Percentiles rank a stretch among this genome's conserved stretches.
Evolutionary conservation across 1,284 basidiomycete species (phyloP).

Genomic region (Fomitopsis pinicola): DNA sequence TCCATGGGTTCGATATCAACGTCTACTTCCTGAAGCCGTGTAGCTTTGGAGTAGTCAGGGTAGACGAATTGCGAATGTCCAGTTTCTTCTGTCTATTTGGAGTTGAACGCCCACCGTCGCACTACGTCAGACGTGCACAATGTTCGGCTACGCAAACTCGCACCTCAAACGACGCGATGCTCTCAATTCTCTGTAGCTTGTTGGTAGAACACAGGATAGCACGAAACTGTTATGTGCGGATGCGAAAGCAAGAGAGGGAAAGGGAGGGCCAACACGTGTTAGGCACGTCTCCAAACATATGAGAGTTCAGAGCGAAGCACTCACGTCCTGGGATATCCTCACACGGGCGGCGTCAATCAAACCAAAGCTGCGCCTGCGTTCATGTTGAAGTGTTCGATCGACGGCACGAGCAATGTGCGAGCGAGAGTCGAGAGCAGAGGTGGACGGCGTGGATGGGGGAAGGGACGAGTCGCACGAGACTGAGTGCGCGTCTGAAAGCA

Average conservation of each 20-base stretch:
- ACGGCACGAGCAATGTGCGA: slow-evolving; percentile 15
- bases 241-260: slow-evolving; percentile 16
- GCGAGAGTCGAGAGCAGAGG: slow-evolving; percentile 20
- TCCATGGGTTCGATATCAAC: slow-evolving; percentile 22
- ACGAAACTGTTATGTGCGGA: slow-evolving; percentile 23
- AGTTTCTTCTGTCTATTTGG: slow-evolving; percentile 16
- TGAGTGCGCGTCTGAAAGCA: slow-evolving; percentile 19
- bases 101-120: slow-evolving; percentile 9
- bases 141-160: slow-evolving; percentile 2
- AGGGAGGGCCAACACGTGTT: slow-evolving; percentile 30
- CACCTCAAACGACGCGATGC: slow-evolving; percentile 22
- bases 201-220: slow-evolving; percentile 29
- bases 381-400: slow-evolving; percentile 15
- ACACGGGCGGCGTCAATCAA: slow-evolving; percentile 32
- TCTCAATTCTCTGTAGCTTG: slow-evolving; percentile 19
- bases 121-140: slow-evolving; percentile 12
- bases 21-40: slow-evolving; percentile 16
- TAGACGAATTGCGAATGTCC: slow-evolving; percentile 16
- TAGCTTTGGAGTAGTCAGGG: slow-evolving; percentile 16
- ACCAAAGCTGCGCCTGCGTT: slow-evolving; percentile 24
- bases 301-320: slow-evolving; percentile 20
- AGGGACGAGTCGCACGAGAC: slow-evolving; percentile 22
- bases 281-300: slow-evolving; percentile 27
- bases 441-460: slow-evolving; percentile 20
- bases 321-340: slow-evolving; percentile 29